These are phyloP conservation scores for Tulasnella sp. DNA, from an alignment of 768 basidiomycete genomes.

Conservation along the genomic window DNA sequence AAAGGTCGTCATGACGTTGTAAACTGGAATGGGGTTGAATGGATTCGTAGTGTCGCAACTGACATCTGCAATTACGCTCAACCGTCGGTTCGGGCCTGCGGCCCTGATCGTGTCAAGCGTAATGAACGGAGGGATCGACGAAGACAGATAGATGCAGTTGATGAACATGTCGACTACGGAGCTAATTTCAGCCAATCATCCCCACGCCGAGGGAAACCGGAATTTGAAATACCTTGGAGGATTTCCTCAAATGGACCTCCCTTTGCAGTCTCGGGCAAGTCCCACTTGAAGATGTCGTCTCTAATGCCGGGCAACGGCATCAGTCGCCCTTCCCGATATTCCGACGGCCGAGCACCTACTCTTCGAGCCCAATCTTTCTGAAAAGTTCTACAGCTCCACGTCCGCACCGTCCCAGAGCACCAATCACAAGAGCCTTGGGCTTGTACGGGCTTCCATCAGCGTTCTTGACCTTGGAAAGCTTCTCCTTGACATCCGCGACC, in stretches of 20 bases:
- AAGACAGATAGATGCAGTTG: slow-evolving; percentile 98
- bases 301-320: slow-evolving; percentile 41
- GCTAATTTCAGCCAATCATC: neutral
- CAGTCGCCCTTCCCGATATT: neutral
- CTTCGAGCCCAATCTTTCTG: slow-evolving; percentile 88
- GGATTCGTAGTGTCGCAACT: slow-evolving; percentile 99
- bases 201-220: neutral
- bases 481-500: slow-evolving; percentile 65
- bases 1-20: slow-evolving; percentile 90
- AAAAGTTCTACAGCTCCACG: slow-evolving; percentile 94
- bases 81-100: slow-evolving; percentile 61
- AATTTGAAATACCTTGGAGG: slow-evolving; percentile 52
- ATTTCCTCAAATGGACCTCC: slow-evolving; percentile 96
- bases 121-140: slow-evolving; percentile 78
- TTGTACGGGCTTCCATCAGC: slow-evolving; percentile 47
- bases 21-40: slow-evolving; percentile 95
- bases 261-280: slow-evolving; percentile 92
- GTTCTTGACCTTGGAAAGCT: slow-evolving; percentile 57
- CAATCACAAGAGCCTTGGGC: slow-evolving; percentile 87
- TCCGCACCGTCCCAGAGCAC: slow-evolving; percentile 92
- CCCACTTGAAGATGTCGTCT: slow-evolving; percentile 95
- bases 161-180: slow-evolving; percentile 84
- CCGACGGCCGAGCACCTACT: slow-evolving; percentile 51
- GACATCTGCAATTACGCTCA: slow-evolving; percentile 90
- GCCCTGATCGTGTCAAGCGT: slow-evolving; percentile 63